Evolutionary conservation across 306 rosid species (phyloP).

Genomic region (Ormosia semicastrata): DNA sequence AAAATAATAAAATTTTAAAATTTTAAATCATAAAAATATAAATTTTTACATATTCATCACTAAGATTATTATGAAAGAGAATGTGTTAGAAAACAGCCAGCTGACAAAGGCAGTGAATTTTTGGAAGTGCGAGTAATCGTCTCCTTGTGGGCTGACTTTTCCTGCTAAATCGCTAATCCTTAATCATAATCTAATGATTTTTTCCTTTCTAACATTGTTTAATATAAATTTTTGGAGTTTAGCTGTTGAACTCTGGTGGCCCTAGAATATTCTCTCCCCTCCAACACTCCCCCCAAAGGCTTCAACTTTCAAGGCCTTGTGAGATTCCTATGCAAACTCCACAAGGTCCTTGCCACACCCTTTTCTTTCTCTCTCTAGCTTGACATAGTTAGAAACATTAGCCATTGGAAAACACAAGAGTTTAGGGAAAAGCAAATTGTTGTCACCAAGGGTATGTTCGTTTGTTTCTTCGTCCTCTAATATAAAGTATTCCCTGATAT

Average conservation of each 20-base stretch:
- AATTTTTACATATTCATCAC: too few relatives aligned
- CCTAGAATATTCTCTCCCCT: conserved; percentile 67
- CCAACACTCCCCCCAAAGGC: conserved; percentile 53
- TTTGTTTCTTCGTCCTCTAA: background rate
- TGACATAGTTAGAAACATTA: conserved; percentile 8
- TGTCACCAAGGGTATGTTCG: conserved; percentile 51
- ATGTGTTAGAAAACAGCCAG: conserved; percentile 46
- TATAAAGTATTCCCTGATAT: background rate
- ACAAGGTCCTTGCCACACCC: background rate
- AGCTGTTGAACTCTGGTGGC: conserved; percentile 63
- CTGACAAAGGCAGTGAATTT: conserved; percentile 87
- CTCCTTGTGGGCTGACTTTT: conserved; percentile 83
- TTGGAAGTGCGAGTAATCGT: conserved; percentile 72
- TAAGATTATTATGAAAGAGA: conserved; percentile 16
- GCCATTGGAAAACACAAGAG: conserved; percentile 29
- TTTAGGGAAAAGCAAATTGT: conserved; percentile 54
- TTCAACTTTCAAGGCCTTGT: conserved; percentile 73
- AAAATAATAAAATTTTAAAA: too few relatives aligned
- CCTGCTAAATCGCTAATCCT: conserved; percentile 41
- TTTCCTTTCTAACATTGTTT: conserved; percentile 57
- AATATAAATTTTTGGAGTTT: conserved; percentile 65
- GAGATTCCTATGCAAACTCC: conserved; percentile 57
- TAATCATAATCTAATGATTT: conserved; percentile 91
- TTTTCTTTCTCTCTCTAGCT: conserved; percentile 30
- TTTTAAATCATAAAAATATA: too few relatives aligned